Base-by-base conservation (phyloP, 2,329 filamentous ascomycete species). In the Ascosphaera apis region DNA sequence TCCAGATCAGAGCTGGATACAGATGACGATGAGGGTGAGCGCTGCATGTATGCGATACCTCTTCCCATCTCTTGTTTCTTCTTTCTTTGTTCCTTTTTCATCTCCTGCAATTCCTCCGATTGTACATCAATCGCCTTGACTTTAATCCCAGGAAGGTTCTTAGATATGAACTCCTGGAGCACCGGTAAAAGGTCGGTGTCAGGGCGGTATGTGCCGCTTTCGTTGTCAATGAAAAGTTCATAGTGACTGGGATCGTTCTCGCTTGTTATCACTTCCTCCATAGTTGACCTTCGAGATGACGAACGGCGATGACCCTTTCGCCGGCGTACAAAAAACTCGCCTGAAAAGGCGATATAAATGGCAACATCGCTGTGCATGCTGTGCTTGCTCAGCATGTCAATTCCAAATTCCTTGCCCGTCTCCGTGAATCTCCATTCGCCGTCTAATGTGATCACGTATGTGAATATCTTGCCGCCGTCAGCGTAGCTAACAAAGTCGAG, bases 341-440 rank as follows among this genome's bases (percentile, higher is more conserved):
- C 86, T 0, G 79, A 82, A 51, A 75, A 93, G 15, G 84, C 86
- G 43, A 93, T 81, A 52, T 92, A 92, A 2, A 80, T 77, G 25
- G 74, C 78, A 1, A 92, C 84, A 53, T 93, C 76, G 43, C 80
- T 86, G 58, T 95, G 86, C 82, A 95, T 92, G 30, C 82, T 91
- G 54, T 95, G 86, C 53, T 95, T 95, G 53, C 76, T 83, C 47
- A 95, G 58, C 53, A 93, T 63, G 56, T 93, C 86, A 47, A 95
- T 82, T 36, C 84, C 82, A 40, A 93, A 93, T 48, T 93, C 84
- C 47, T 88, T 88, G 19, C 86, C 86, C 0, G 86, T 95, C 54
- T 93, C 86, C 1, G 86, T 93, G 56, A 93, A 93, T 33, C 83
- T 76, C 49, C 91, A 69, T 36, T 86, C 65, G 3, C 76, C 78